A percentile compares a stretch with the other conserved stretches of the same genome.
Conservation (phyloP, 176 grass and related monocot species). For the Hordeum marinum region DNA sequence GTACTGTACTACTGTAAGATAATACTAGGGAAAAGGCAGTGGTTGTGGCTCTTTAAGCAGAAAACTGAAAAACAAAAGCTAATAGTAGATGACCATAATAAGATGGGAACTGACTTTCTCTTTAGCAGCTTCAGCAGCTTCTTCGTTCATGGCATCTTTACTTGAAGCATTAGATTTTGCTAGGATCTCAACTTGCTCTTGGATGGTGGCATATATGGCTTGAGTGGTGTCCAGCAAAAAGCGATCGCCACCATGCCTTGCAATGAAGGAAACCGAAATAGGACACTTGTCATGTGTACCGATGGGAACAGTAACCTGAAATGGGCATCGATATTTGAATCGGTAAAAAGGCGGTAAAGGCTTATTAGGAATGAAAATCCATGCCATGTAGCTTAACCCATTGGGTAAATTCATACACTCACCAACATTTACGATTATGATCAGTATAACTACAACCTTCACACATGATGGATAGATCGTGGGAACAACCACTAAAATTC, state of each 20-base stretch:
- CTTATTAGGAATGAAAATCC: neutral
- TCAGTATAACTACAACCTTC: neutral
- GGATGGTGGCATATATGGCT: slow-evolving; percentile 66
- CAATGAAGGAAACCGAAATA: slow-evolving; percentile 87
- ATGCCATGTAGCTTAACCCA: neutral
- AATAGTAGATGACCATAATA: neutral
- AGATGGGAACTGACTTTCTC: slow-evolving; percentile 56
- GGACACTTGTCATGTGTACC: slow-evolving; percentile 81
- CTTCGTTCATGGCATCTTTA: slow-evolving; percentile 72
- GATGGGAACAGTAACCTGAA: slow-evolving; percentile 75
- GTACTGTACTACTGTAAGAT: neutral
- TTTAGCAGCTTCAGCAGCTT: slow-evolving; percentile 92
- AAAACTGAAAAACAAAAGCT: neutral
- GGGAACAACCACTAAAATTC: slow-evolving; percentile 7
- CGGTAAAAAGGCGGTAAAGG: neutral
- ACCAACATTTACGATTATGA: neutral
- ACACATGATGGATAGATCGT: neutral
- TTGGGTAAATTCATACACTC: neutral
- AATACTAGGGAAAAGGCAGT: neutral
- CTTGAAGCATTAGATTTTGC: slow-evolving; percentile 66
- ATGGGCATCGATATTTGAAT: neutral
- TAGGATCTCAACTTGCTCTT: slow-evolving; percentile 69
- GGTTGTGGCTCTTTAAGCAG: neutral
- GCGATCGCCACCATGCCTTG: slow-evolving; percentile 67
- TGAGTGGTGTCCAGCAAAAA: slow-evolving; percentile 80